phyloP scores from a whole-genome alignment of 345 rosid species.

The Cardamine occulta region DNA sequence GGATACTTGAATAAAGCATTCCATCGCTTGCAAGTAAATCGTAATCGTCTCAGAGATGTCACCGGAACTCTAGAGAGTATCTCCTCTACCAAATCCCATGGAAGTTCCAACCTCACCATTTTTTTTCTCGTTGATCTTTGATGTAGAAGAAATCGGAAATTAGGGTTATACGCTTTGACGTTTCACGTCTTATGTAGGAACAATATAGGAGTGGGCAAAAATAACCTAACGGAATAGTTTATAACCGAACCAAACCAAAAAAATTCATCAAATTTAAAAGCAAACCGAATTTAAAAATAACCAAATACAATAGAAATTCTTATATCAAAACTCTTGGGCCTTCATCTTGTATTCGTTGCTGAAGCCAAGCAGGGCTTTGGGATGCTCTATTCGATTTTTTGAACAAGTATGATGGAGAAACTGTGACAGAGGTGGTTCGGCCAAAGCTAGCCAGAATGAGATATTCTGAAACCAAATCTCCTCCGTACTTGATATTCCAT shows the following conservation, averaged over 20 bases:
- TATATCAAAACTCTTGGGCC: too few species aligned
- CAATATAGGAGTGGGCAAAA: too few species aligned
- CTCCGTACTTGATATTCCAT: slow-evolving; percentile 82
- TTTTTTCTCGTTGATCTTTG: background rate
- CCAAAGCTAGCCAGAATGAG: slow-evolving; percentile 84
- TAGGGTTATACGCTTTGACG: too few species aligned
- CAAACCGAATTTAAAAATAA: too few species aligned
- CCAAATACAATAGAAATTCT: too few species aligned
- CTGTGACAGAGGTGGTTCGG: slow-evolving; percentile 88
- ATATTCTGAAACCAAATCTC: slow-evolving; percentile 75
- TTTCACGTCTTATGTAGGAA: too few species aligned
- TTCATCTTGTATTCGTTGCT: too few species aligned
- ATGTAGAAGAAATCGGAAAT: background rate
- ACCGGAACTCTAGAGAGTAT: background rate
- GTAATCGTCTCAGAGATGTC: background rate
- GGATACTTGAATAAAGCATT: background rate
- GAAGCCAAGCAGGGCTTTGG: too few species aligned
- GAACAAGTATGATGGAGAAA: slow-evolving; percentile 96
- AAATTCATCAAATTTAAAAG: too few species aligned
- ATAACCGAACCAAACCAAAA: too few species aligned
- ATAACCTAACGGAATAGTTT: too few species aligned
- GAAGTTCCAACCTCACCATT: background rate
- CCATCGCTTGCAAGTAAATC: background rate
- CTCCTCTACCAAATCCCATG: background rate
- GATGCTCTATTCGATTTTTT: slow-evolving; percentile 78